A percentile compares a stretch with the other conserved stretches of the same genome.
Conservation (phyloP, 1,284 basidiomycete genomes). For the Ceratobasidium sp. region DNA sequence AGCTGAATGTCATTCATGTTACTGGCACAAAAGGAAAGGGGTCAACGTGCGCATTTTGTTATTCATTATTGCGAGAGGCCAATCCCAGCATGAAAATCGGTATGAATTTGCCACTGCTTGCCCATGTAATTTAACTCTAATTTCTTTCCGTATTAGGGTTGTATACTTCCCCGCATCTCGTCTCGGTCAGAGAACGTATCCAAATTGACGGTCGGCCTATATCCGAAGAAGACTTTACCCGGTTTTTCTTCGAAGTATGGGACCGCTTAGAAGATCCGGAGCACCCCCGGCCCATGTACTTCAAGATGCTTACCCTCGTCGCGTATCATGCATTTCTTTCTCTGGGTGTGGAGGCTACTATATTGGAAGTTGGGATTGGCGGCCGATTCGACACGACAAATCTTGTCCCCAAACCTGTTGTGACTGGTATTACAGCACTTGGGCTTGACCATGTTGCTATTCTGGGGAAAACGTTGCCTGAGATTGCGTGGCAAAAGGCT, state of each 20-base stretch:
- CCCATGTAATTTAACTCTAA: neutral
- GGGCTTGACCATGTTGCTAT: conserved; percentile 95
- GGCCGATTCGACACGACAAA: conserved; percentile 97
- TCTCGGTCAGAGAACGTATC: conserved; percentile 96
- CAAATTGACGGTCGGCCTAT: conserved; percentile 92
- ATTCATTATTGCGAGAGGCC: conserved; percentile 76
- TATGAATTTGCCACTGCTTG: conserved; percentile 53
- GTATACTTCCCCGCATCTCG: conserved; percentile 97
- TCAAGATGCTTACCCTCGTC: conserved; percentile 92
- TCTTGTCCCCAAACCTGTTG: conserved; percentile 89
- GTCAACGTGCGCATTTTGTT: conserved; percentile 93
- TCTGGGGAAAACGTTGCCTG: conserved; percentile 88
- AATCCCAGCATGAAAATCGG: conserved; percentile 80
- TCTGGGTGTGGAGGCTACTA: conserved; percentile 85
- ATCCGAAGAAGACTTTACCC: conserved; percentile 88
- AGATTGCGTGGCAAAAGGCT: conserved; percentile 96
- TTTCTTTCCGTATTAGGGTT: conserved; percentile 66
- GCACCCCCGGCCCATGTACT: conserved; percentile 84
- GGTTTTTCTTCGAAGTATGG: conserved; percentile 98
- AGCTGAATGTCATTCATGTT: conserved; percentile 94
- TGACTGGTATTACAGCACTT: conserved; percentile 90
- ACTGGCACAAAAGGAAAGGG: conserved; percentile 99
- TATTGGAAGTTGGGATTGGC: conserved; percentile 98
- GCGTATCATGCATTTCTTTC: conserved; percentile 92
- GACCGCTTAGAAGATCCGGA: conserved; percentile 71